Percentiles rank a stretch among this genome's conserved stretches.
These are phyloP conservation scores for Lepidium aucheri DNA, from an alignment of 345 rosid genomes.

Conservation along the genomic window DNA sequence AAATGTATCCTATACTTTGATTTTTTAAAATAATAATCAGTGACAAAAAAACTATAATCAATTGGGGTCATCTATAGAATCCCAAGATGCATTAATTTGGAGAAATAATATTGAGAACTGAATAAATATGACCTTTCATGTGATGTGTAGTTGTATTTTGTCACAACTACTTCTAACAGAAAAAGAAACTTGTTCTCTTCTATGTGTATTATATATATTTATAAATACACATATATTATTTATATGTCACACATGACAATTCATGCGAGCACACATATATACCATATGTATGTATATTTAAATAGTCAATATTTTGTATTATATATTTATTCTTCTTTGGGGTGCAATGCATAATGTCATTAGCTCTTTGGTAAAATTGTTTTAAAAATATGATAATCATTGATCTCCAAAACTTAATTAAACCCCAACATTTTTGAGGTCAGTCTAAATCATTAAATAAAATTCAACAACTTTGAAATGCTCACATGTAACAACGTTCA, in stretches of 20 bases:
- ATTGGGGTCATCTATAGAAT: not conserved
- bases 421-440: not conserved
- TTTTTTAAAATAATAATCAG: no score
- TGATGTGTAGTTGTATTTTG: conserved; percentile 19
- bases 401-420: not conserved
- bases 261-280: not conserved
- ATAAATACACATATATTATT: not conserved
- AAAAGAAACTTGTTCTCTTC: not conserved
- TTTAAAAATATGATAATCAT: not conserved
- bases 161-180: conserved; percentile 19
- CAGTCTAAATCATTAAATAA: not conserved
- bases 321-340: not conserved
- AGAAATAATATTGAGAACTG: not conserved
- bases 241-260: not conserved
- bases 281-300: not conserved
- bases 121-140: conserved; percentile 28
- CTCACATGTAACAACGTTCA: conserved; percentile 24
- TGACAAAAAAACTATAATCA: no score
- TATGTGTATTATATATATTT: not conserved
- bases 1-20: no score
- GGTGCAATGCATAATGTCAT: conserved; percentile 6
- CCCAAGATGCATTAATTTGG: conserved; percentile 16
- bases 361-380: not conserved
- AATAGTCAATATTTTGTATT: not conserved
- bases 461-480: conserved; percentile 12